Conservation (phyloP, 169 alveolate genomes). For the Cryptosporidium xiaoi region DNA sequence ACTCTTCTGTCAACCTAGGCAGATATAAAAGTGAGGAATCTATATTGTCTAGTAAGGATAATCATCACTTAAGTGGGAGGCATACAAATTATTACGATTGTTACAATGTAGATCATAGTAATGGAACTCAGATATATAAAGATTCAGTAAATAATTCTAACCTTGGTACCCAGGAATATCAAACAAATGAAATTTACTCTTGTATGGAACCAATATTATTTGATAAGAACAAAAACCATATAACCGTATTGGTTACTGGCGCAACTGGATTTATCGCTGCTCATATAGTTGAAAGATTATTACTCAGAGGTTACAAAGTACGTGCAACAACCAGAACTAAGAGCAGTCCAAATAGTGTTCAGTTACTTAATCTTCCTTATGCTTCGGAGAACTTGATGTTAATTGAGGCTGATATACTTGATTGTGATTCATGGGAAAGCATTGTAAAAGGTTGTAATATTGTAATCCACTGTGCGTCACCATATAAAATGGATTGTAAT, state of each 20-base stretch:
- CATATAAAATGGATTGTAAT: slow-evolving; percentile 63
- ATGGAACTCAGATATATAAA: not conserved
- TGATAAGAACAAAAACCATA: slow-evolving; percentile 9
- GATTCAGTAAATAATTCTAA: not conserved
- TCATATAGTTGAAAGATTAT: slow-evolving; percentile 62
- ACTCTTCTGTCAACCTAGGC: no score
- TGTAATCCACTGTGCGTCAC: slow-evolving; percentile 74
- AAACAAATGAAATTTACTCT: slow-evolving; percentile 11
- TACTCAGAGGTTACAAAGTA: slow-evolving; percentile 68
- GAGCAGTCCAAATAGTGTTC: not conserved
- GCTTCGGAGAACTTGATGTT: slow-evolving; percentile 24
- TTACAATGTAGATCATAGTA: no score
- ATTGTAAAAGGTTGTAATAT: slow-evolving; percentile 40
- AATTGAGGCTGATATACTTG: slow-evolving; percentile 39
- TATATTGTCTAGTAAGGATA: no score
- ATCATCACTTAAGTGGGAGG: no score
- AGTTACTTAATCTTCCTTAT: slow-evolving; percentile 16
- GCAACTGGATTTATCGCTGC: slow-evolving; percentile 72
- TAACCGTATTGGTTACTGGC: slow-evolving; percentile 42
- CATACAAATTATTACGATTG: no score
- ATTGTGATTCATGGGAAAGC: slow-evolving; percentile 22
- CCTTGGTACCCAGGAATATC: not conserved
- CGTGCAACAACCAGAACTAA: slow-evolving; percentile 71
- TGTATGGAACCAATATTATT: slow-evolving; percentile 46
- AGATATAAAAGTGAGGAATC: no score